phyloP scores from a whole-genome alignment of 495 filamentous ascomycete genomes.

The Podospora comata region DNA sequence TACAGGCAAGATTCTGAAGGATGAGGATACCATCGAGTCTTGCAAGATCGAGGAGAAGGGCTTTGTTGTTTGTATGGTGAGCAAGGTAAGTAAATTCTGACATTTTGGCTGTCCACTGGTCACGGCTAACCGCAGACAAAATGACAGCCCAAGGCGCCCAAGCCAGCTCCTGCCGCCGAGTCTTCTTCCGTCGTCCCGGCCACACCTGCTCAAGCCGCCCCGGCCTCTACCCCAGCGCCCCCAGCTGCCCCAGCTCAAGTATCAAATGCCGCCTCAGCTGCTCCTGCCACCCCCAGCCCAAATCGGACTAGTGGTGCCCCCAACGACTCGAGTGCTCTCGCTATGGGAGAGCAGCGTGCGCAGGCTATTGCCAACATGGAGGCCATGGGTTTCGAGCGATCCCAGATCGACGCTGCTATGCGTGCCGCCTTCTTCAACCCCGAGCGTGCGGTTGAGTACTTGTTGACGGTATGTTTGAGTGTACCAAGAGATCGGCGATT shows the following conservation, averaged over 20 bases:
- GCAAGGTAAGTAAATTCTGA: slow-evolving; percentile 63
- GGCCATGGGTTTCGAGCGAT: slow-evolving; percentile 86
- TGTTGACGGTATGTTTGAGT: slow-evolving; percentile 67
- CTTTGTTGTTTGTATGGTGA: slow-evolving; percentile 95
- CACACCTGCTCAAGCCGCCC: slow-evolving; percentile 63
- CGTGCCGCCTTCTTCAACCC: slow-evolving; percentile 95
- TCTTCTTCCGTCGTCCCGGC: slow-evolving; percentile 54
- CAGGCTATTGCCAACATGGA: slow-evolving; percentile 94
- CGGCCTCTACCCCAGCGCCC: slow-evolving; percentile 55
- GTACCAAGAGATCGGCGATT: not conserved
- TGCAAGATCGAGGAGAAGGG: slow-evolving; percentile 99
- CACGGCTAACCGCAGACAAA: slow-evolving; percentile 1
- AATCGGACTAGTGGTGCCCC: slow-evolving; percentile 40
- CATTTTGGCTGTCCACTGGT: not conserved
- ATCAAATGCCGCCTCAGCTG: slow-evolving; percentile 57
- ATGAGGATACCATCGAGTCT: slow-evolving; percentile 90
- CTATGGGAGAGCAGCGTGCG: slow-evolving; percentile 78
- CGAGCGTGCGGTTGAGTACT: slow-evolving; percentile 94
- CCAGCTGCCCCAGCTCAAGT: slow-evolving; percentile 56
- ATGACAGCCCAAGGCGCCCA: slow-evolving; percentile 23
- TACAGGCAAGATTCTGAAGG: slow-evolving; percentile 92
- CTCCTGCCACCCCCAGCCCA: slow-evolving; percentile 66
- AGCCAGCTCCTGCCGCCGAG: slow-evolving; percentile 53
- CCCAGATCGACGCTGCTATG: slow-evolving; percentile 88
- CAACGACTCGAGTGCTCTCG: slow-evolving; percentile 61